These are phyloP conservation scores for Neodidymelliopsis sp. DNA, from an alignment of 2,329 filamentous ascomycete genomes.

Conservation along the genomic window DNA sequence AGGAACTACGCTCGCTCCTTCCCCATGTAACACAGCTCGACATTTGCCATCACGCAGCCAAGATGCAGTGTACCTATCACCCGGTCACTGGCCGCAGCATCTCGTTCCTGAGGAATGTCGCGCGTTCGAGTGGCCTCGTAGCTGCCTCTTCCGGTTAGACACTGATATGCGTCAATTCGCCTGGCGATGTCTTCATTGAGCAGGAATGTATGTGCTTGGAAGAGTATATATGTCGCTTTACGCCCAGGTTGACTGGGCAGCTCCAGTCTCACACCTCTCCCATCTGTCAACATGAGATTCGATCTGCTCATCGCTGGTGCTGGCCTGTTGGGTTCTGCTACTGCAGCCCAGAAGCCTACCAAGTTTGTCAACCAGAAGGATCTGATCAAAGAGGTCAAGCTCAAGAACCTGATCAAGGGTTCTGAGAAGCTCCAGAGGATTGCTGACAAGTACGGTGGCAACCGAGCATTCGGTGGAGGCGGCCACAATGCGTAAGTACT, in stretches of 20 bases:
- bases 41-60: constrained; percentile 27
- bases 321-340: constrained; percentile 25
- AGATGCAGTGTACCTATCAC: constrained; percentile 25
- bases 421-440: constrained; percentile 45
- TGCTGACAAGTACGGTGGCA: constrained; percentile 43
- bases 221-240: constrained; percentile 31
- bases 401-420: constrained; percentile 42
- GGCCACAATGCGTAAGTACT: constrained; percentile 38
- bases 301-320: constrained; percentile 34
- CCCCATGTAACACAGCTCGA: constrained; percentile 27
- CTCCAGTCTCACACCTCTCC: constrained; percentile 15
- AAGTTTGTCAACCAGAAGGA: constrained; percentile 20
- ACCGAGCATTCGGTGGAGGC: constrained; percentile 46
- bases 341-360: constrained; percentile 10
- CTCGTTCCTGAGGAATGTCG: constrained; percentile 29
- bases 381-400: constrained; percentile 37
- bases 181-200: neutral
- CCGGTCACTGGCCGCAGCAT: constrained; percentile 14
- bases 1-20: constrained; percentile 28
- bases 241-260: constrained; percentile 2
- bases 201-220: neutral
- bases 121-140: constrained; percentile 11
- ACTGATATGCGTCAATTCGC: constrained; percentile 3
- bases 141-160: constrained; percentile 35
- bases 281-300: constrained; percentile 39